Evolutionary conservation across 2,329 filamentous ascomycete species (phyloP), one percentile per base, ranked within the genome.

Genomic region (Cladosporium sp.): DNA sequence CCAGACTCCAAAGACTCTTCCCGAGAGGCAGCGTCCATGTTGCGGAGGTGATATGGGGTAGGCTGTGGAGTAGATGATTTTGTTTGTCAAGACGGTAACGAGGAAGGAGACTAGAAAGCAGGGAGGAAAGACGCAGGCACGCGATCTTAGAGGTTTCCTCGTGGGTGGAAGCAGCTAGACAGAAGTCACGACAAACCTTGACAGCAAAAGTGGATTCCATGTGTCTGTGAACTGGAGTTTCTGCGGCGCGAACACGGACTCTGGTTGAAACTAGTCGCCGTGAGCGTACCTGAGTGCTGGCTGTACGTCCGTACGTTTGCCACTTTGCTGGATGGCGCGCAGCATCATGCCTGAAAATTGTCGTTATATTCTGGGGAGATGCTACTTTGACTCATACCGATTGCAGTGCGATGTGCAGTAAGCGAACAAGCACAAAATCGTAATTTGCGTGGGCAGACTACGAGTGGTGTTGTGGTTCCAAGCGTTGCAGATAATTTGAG

Each of bases 101-200:
- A 55, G 61, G 49, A 64, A 41, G 26, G 51, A 57, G 61, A 64
- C 61, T 64, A 64, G 51, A 64, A 54, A 64, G 61, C 61, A 64
- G 38, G 60, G 51, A 64, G 38, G n/a, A 52, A 64, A 55, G 51
- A 44, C 61, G 41, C 61, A 62, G 51, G 44, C 61, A 57, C 61
- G 38, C 51, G 61, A 64, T 64, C 49, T 57, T 38, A 24, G 44
- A 38, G 51, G 32, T 41, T 64, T 36, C 34, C 51, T 51, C 61
- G 61, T 49, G 36, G 61, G 49, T 30, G 38, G 28, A 52, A 44
- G 36, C 51, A 64, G 21, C 55, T 57, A 64, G 51, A 64, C 34
- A 28, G 49, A 57, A 32, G 41, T 2, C 52, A 34, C 55, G 61
- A 44, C 61, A 64, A 64, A 64, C 61, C 61, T 64, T 55, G 51